Evolutionary conservation across 2,329 filamentous ascomycete genomes (phyloP).

Genomic region (Orbilia ellipsospora): DNA sequence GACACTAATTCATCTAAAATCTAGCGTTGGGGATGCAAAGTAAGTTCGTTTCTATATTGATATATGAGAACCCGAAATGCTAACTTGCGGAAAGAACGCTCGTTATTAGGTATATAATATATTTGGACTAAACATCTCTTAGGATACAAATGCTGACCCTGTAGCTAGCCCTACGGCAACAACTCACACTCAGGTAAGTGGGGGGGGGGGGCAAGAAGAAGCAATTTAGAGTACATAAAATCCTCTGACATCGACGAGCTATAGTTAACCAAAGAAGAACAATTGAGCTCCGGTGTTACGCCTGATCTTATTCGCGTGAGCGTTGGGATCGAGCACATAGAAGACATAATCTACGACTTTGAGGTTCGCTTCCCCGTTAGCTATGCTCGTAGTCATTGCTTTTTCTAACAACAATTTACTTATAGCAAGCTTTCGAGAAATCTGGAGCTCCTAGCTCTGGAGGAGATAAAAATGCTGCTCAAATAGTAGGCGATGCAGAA

Average conservation of each 20-base stretch:
- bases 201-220: background rate
- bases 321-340: conserved; percentile 94
- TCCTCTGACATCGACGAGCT: background rate
- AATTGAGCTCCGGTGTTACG: conserved; percentile 81
- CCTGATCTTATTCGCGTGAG: conserved; percentile 93
- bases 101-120: conserved; percentile 32
- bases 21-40: conserved; percentile 86
- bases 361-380: conserved; percentile 23
- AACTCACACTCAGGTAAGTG: conserved; percentile 80
- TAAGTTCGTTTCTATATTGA: conserved; percentile 35
- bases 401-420: conserved; percentile 8
- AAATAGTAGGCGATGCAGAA: conserved; percentile 33
- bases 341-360: conserved; percentile 96
- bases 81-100: conserved; percentile 36
- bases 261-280: conserved; percentile 79
- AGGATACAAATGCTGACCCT: background rate
- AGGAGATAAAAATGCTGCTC: conserved; percentile 25
- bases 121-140: too few relatives aligned
- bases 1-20: conserved; percentile 3
- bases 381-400: background rate
- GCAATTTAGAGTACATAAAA: too few relatives aligned
- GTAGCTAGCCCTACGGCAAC: conserved; percentile 91
- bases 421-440: conserved; percentile 56
- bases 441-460: conserved; percentile 27
- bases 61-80: background rate